These are phyloP conservation scores for Wickerhamomyces chaumierensis DNA, from an alignment of 805 yeast genomes.

Conservation along the genomic window DNA sequence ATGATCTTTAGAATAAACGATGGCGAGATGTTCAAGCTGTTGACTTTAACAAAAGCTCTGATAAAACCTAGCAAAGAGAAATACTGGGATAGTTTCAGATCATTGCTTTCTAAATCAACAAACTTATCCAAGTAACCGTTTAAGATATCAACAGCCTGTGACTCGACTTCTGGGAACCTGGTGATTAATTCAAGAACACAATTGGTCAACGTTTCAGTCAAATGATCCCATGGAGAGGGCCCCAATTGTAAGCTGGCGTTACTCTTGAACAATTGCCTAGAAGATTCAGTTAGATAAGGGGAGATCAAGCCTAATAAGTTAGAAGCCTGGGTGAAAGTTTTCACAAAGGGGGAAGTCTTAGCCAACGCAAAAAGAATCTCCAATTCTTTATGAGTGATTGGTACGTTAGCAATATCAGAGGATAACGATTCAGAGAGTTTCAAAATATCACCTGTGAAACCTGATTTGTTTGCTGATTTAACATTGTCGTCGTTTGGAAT, in stretches of 20 bases:
- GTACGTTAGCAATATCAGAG: constrained; percentile 12
- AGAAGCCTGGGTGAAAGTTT: constrained; percentile 26
- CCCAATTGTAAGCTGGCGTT: constrained; percentile 22
- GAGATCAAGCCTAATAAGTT: constrained; percentile 29
- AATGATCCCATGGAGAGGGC: constrained; percentile 28
- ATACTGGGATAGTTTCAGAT: constrained; percentile 11
- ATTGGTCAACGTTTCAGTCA: constrained; percentile 23
- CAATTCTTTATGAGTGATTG: constrained; percentile 34
- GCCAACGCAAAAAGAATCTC: constrained; percentile 43
- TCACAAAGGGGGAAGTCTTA: constrained; percentile 22
- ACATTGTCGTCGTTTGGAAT: too few species aligned
- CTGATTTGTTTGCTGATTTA: background rate
- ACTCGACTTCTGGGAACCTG: constrained; percentile 19
- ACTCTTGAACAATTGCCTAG: constrained; percentile 35
- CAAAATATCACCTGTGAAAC: constrained; percentile 10
- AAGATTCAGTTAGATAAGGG: constrained; percentile 38
- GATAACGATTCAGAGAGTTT: constrained; percentile 11
- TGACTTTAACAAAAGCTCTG: constrained; percentile 18
- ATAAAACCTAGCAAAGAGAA: constrained; percentile 29
- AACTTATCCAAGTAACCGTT: constrained; percentile 16
- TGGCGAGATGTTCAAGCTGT: constrained; percentile 13
- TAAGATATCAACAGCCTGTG: constrained; percentile 13
- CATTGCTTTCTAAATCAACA: constrained; percentile 2
- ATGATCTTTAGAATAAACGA: constrained; percentile 18
- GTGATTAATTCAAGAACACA: constrained; percentile 18